Conservation (phyloP, 2,329 filamentous ascomycete genomes). For the Clonostachys byssicola region DNA sequence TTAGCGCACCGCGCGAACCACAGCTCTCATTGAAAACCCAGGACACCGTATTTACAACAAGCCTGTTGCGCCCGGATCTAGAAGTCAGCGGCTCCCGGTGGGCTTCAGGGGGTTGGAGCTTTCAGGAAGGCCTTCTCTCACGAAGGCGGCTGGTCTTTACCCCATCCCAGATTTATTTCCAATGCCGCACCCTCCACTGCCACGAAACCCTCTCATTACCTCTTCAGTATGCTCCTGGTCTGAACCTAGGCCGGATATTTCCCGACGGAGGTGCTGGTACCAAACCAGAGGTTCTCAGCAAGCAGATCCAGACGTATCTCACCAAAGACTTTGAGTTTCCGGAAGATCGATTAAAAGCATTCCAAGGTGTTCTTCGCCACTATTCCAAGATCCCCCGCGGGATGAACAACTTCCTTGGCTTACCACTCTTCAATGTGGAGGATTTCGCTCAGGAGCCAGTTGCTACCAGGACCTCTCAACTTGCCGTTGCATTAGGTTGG, state of each 20-base stretch:
- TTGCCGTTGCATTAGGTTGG: conserved; percentile 28
- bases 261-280: conserved; percentile 9
- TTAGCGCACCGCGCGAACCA: conserved; percentile 22
- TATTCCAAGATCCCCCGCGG: conserved; percentile 14
- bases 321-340: conserved; percentile 15
- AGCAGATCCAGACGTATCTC: conserved; percentile 22
- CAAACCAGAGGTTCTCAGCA: conserved; percentile 15
- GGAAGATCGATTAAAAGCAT: conserved; percentile 25
- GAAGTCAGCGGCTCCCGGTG: conserved; percentile 27
- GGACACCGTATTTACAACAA: conserved; percentile 25
- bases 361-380: conserved; percentile 20
- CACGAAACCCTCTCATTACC: conserved; percentile 27
- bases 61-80: conserved; percentile 24
- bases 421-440: conserved; percentile 25
- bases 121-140: conserved; percentile 27
- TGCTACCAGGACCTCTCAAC: conserved; percentile 23
- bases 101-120: conserved; percentile 27
- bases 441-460: conserved; percentile 16
- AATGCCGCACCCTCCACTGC: conserved; percentile 28
- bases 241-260: conserved; percentile 7
- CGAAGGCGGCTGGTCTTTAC: conserved; percentile 28
- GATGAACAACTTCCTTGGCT: conserved; percentile 21
- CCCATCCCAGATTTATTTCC: conserved; percentile 29
- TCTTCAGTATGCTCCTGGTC: conserved; percentile 21
- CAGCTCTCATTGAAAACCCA: conserved; percentile 26